Percentiles rank a stretch among this genome's conserved stretches.
phyloP scores from a whole-genome alignment of 1,139 yeast species.

The Starmera stellimalicola region DNA sequence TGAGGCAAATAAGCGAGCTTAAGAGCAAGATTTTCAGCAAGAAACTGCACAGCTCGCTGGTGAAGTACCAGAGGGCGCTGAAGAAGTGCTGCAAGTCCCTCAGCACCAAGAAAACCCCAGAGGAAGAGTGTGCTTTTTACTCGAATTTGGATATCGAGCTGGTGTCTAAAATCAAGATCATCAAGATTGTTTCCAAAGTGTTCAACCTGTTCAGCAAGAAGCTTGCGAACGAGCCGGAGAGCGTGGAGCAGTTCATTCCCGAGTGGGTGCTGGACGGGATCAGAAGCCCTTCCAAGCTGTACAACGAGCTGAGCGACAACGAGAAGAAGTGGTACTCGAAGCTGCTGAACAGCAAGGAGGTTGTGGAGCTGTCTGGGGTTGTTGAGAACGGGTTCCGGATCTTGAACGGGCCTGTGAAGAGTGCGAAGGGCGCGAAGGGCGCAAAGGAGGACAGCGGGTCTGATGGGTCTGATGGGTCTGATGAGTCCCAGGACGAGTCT shows the following conservation, averaged over 20 bases:
- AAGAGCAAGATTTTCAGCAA: slow-evolving; percentile 11
- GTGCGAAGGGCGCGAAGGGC: slow-evolving; percentile 25
- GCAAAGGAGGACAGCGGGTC: slow-evolving; percentile 35
- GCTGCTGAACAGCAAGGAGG: slow-evolving; percentile 46
- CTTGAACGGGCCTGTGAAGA: slow-evolving; percentile 49
- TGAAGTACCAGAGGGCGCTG: slow-evolving; percentile 10
- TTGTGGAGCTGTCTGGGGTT: slow-evolving; percentile 36
- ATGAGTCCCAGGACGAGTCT: slow-evolving; percentile 28
- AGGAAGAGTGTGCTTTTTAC: slow-evolving; percentile 10
- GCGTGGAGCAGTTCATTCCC: slow-evolving; percentile 9
- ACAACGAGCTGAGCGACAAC: slow-evolving; percentile 10
- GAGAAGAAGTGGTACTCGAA: slow-evolving; percentile 29
- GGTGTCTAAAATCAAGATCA: slow-evolving; percentile 11
- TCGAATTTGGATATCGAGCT: slow-evolving; percentile 11
- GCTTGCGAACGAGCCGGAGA: slow-evolving; percentile 2
- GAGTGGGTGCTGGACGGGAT: slow-evolving; percentile 11
- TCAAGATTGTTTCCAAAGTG: slow-evolving; percentile 10
- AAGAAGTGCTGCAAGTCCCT: slow-evolving; percentile 8
- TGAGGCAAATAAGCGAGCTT: slow-evolving; percentile 10
- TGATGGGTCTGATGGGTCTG: slow-evolving; percentile 38
- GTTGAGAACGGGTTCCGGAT: slow-evolving; percentile 51
- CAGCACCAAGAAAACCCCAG: slow-evolving; percentile 4
- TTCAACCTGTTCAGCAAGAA: slow-evolving; percentile 10
- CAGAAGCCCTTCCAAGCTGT: slow-evolving; percentile 13
- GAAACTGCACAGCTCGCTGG: slow-evolving; percentile 13